Base-by-base conservation (phyloP, 306 rosid genomes). In the Sphenostylis stenocarpa region DNA sequence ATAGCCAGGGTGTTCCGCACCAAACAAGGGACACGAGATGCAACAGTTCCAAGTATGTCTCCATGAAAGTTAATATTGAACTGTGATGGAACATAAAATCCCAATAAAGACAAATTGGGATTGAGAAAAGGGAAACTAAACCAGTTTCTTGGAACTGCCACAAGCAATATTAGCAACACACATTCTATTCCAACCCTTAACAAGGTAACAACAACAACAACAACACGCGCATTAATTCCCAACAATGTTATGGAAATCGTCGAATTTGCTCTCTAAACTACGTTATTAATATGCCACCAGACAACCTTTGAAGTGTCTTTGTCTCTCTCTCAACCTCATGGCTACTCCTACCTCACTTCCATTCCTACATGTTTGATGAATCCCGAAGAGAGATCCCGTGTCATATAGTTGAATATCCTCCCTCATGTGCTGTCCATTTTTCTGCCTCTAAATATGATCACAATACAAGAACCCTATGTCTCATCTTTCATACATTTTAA, bases 31-130 rank as follows among this genome's bases (percentile, higher is more conserved):
- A 84, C 92, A 88, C 73, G 38, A 83, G 79, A 85, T 81, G 85
- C 91, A 88, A 81, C 87, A 81, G 28, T 86, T 88, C 85, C 92
- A 83, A 90, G 88, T 36, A 72, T 83, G 90, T 90, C 87, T 68
- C 94, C 85, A 52, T 8, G 75, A 43, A 73, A 58, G 52, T 48
- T 41, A 31, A 70, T 39, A 74, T n/a, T 47, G 48, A 39, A 56
- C 56, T 72, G 13, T 77, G 45, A 70, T 58, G 56, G 55, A 48
- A 47, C 79, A 82, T 47, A 64, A 80, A 84, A 85, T 82, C 88
- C 87, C 89, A 58, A 86, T 14, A 67, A 65, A 83, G 70, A 45
- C 28, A 51, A 76, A 75, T 66, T 29, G 73, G 77, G 75, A 78
- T 61, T 81, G 66, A 63, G 15, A 78, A 81, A 66, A 47, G 84